These are phyloP conservation scores for Claviceps sp. DNA, from an alignment of 2,329 filamentous ascomycete genomes.

Conservation along the genomic window DNA sequence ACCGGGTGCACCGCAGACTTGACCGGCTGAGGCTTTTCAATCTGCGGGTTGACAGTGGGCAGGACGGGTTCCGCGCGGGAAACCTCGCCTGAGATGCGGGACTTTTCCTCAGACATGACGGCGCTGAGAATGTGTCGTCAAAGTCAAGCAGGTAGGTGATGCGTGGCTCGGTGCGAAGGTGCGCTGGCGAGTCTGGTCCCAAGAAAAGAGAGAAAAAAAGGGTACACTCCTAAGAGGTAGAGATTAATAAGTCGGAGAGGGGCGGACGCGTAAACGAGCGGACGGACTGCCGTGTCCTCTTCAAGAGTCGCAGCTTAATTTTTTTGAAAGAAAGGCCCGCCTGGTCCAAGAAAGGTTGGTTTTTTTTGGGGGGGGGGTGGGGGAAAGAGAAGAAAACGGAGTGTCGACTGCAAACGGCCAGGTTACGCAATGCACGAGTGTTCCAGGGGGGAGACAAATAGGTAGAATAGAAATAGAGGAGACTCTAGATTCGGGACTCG, in stretches of 20 bases:
- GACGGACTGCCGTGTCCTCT: slow-evolving; percentile 22
- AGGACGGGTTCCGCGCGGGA: slow-evolving; percentile 53
- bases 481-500: not conserved
- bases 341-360: slow-evolving; percentile 3
- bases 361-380: slow-evolving; percentile 2
- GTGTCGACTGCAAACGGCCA: slow-evolving; percentile 1
- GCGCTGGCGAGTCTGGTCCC: slow-evolving; percentile 8
- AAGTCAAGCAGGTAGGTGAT: not conserved
- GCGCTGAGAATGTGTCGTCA: not conserved
- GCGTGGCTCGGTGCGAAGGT: slow-evolving; percentile 3
- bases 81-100: slow-evolving; percentile 67
- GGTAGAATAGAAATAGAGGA: not conserved
- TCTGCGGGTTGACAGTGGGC: slow-evolving; percentile 66
- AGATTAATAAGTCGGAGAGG: slow-evolving; percentile 1
- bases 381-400: not conserved
- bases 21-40: slow-evolving; percentile 55
- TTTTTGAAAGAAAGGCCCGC: not conserved
- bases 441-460: not conserved
- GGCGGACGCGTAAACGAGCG: slow-evolving; percentile 26
- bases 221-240: not conserved
- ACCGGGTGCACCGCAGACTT: slow-evolving; percentile 60
- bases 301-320: not conserved
- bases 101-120: slow-evolving; percentile 57
- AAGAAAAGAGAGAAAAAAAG: slow-evolving; percentile 10
- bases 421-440: slow-evolving; percentile 20